Evolutionary conservation across 768 basidiomycete species (phyloP).

Genomic region (Panus rudis): DNA sequence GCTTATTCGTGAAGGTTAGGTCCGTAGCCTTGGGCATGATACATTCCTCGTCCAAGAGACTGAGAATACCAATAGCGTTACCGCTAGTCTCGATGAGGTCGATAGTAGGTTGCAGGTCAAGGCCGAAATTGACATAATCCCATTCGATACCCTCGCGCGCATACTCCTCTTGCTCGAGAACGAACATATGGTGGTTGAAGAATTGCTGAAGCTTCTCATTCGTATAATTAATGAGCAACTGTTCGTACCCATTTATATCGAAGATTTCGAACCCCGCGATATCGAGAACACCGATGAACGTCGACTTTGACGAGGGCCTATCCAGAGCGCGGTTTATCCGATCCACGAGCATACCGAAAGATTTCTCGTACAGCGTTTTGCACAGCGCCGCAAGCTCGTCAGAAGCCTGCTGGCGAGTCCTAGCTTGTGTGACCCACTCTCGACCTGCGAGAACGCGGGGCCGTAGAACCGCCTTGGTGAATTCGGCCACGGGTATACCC

Average conservation of each 20-base stretch:
- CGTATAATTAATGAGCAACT: slow-evolving; percentile 96
- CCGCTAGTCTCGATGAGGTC: slow-evolving; percentile 86
- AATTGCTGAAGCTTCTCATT: slow-evolving; percentile 98
- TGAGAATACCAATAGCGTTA: slow-evolving; percentile 77
- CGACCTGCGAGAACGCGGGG: slow-evolving; percentile 91
- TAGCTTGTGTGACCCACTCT: slow-evolving; percentile 93
- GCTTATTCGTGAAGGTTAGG: slow-evolving; percentile 88
- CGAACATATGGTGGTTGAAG: slow-evolving; percentile 99
- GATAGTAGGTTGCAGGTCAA: slow-evolving; percentile 96
- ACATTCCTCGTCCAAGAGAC: slow-evolving; percentile 93
- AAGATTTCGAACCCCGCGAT: slow-evolving; percentile 99
- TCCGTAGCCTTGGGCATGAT: slow-evolving; percentile 99
- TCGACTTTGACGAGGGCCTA: slow-evolving; percentile 83
- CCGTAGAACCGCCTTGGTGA: slow-evolving; percentile 80
- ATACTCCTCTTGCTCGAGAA: slow-evolving; percentile 98
- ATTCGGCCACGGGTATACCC: slow-evolving; percentile 81
- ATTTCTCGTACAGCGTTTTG: slow-evolving; percentile 97
- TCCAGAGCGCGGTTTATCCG: slow-evolving; percentile 92
- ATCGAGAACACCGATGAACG: slow-evolving; percentile 97
- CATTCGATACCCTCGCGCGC: slow-evolving; percentile 93
- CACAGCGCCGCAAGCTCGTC: slow-evolving; percentile 89
- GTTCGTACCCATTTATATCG: slow-evolving; percentile 91
- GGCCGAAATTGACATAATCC: slow-evolving; percentile 97
- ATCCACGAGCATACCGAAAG: slow-evolving; percentile 89
- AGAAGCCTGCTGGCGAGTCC: slow-evolving; percentile 84